phyloP scores from a whole-genome alignment of 2,329 filamentous ascomycete species.

The Bipolaris victoriae region DNA sequence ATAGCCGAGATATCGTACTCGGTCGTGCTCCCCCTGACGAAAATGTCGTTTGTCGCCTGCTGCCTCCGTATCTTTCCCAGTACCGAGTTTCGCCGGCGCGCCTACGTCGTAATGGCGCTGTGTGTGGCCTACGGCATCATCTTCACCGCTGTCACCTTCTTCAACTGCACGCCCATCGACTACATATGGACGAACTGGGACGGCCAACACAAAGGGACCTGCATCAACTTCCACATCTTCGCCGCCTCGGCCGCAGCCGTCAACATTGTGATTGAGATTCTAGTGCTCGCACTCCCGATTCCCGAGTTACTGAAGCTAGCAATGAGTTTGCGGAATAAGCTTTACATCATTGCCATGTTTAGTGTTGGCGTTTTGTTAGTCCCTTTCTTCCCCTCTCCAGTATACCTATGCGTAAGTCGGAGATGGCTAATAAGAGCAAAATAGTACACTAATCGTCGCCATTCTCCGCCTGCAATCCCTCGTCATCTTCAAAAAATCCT shows the following conservation, averaged over 20 bases:
- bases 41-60: slow-evolving; percentile 36
- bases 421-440: no score
- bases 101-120: slow-evolving; percentile 20
- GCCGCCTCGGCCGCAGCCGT: slow-evolving; percentile 16
- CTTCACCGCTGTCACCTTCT: slow-evolving; percentile 23
- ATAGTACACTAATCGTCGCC: slow-evolving; percentile 46
- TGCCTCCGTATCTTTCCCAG: slow-evolving; percentile 37
- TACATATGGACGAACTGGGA: slow-evolving; percentile 34
- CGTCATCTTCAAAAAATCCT: slow-evolving; percentile 49
- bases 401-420: no score
- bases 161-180: slow-evolving; percentile 29
- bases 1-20: slow-evolving; percentile 40
- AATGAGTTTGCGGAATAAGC: slow-evolving; percentile 34
- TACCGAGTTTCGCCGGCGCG: slow-evolving; percentile 15
- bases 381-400: background rate
- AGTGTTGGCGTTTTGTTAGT: slow-evolving; percentile 46
- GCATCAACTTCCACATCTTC: slow-evolving; percentile 32
- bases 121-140: slow-evolving; percentile 22
- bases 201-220: slow-evolving; percentile 25
- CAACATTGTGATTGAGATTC: slow-evolving; percentile 29
- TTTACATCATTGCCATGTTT: slow-evolving; percentile 42
- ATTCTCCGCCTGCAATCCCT: slow-evolving; percentile 51
- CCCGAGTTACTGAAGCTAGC: slow-evolving; percentile 25
- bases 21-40: slow-evolving; percentile 20
- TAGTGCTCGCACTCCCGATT: slow-evolving; percentile 23